Conservation (phyloP, 2,329 filamentous ascomycete species). For the Plenodomus biglobosus region DNA sequence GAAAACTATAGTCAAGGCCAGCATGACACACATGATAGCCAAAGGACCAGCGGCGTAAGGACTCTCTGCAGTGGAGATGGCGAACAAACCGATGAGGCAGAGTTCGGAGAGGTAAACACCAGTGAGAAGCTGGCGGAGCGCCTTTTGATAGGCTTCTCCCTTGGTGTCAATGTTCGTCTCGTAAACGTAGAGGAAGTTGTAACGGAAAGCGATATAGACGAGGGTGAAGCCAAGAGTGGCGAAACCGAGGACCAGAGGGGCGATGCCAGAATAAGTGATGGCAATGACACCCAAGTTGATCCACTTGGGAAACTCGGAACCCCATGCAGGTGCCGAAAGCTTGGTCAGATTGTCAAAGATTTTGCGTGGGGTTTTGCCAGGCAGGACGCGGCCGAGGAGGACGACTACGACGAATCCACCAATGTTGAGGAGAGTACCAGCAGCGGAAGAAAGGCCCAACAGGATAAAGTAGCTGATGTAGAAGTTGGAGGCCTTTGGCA, state of each 20-base stretch:
- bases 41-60: slow-evolving; percentile 45
- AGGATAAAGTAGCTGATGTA: slow-evolving; percentile 95
- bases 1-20: slow-evolving; percentile 47
- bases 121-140: slow-evolving; percentile 51
- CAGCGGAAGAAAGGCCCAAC: slow-evolving; percentile 61
- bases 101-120: slow-evolving; percentile 53
- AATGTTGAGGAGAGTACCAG: slow-evolving; percentile 67
- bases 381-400: slow-evolving; percentile 68
- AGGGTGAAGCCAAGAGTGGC: slow-evolving; percentile 48
- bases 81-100: slow-evolving; percentile 53
- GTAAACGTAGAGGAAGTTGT: slow-evolving; percentile 54
- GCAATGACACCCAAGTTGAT: slow-evolving; percentile 50
- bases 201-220: slow-evolving; percentile 52
- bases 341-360: slow-evolving; percentile 49
- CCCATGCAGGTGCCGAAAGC: slow-evolving; percentile 49
- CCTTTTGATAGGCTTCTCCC: slow-evolving; percentile 50
- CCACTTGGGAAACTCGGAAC: slow-evolving; percentile 52
- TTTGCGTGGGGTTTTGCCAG: slow-evolving; percentile 50
- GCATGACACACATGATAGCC: slow-evolving; percentile 46
- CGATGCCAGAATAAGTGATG: slow-evolving; percentile 53
- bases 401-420: slow-evolving; percentile 80
- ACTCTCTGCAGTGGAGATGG: slow-evolving; percentile 42
- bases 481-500: slow-evolving; percentile 89
- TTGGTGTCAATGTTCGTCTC: slow-evolving; percentile 52
- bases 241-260: slow-evolving; percentile 52